A percentile compares a stretch with the other conserved stretches of the same genome.
These are phyloP conservation scores for Sugiyamaella novakii DNA, from an alignment of 1,139 yeast genomes.

Conservation along the genomic window DNA sequence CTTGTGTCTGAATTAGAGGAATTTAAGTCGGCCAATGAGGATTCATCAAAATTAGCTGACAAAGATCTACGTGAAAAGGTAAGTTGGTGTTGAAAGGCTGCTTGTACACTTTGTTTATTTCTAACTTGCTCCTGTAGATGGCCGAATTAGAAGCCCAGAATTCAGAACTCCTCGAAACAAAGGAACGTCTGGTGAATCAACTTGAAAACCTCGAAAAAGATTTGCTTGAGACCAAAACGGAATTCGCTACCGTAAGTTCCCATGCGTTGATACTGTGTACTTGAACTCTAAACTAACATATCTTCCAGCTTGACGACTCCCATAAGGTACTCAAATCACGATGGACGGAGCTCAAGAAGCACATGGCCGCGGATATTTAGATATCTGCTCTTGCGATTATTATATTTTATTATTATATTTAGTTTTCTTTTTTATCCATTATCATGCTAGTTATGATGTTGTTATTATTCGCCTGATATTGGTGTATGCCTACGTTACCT, in stretches of 20 bases:
- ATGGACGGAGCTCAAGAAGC: constrained; percentile 39
- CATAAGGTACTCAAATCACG: constrained; percentile 34
- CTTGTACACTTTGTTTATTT: too few relatives aligned
- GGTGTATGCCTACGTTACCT: constrained; percentile 4
- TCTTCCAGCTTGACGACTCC: constrained; percentile 30
- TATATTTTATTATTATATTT: constrained; percentile 6
- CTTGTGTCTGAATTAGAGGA: constrained; percentile 57
- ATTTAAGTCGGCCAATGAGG: constrained; percentile 44
- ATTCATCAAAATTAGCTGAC: constrained; percentile 25
- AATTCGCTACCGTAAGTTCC: constrained; percentile 29
- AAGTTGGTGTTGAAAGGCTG: constrained; percentile 1
- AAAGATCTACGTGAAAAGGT: constrained; percentile 26
- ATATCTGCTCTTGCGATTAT: neutral
- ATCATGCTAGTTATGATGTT: too few relatives aligned
- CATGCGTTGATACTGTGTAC: neutral
- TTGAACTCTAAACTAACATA: constrained; percentile 9
- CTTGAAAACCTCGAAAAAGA: constrained; percentile 41
- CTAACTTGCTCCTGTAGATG: constrained; percentile 50
- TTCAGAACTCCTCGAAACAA: constrained; percentile 41
- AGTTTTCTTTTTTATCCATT: too few relatives aligned
- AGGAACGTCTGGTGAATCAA: constrained; percentile 39
- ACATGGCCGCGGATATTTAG: constrained; percentile 42
- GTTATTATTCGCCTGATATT: neutral
- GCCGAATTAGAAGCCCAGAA: constrained; percentile 56
- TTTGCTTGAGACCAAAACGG: constrained; percentile 36